phyloP scores from a whole-genome alignment of 495 filamentous ascomycete species.

The Penicillium egyptiacum region DNA sequence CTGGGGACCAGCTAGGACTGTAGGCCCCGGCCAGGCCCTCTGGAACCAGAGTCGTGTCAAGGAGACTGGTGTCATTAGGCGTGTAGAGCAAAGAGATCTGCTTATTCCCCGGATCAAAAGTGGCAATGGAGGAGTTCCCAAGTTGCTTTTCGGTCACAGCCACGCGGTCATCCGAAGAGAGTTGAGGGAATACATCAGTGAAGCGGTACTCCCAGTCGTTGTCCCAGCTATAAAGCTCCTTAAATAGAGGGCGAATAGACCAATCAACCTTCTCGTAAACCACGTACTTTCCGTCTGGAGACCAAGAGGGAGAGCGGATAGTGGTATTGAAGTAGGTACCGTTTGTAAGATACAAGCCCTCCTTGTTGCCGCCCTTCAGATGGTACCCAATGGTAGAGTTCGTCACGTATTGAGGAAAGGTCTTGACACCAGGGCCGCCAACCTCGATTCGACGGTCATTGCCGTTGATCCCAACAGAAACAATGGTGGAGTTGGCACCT shows the following conservation, averaged over 20 bases:
- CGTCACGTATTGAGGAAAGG: conserved; percentile 28
- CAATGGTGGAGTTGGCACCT: conserved; percentile 21
- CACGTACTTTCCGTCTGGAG: conserved; percentile 27
- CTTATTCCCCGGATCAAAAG: conserved; percentile 16
- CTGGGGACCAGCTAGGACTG: conserved; percentile 32
- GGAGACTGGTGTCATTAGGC: conserved; percentile 7
- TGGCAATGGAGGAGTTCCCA: conserved; percentile 30
- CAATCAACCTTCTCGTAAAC: conserved; percentile 33
- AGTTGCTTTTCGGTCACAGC: conserved; percentile 33
- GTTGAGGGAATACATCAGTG: conserved; percentile 37
- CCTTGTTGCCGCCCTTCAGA: conserved; percentile 21
- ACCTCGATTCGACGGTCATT: conserved; percentile 20
- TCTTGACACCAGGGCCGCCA: conserved; percentile 23
- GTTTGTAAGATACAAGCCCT: conserved; percentile 26
- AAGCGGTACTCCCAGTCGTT: conserved; percentile 37
- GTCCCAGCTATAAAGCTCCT: conserved; percentile 35
- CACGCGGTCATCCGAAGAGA: conserved; percentile 19
- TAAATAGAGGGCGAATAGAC: conserved; percentile 26
- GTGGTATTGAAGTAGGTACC: conserved; percentile 19
- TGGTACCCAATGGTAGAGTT: conserved; percentile 26
- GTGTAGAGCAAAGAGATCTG: conserved; percentile 19
- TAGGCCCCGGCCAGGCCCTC: conserved; percentile 27
- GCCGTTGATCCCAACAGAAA: conserved; percentile 29
- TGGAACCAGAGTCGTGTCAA: conserved; percentile 8
- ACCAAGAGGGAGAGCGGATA: conserved; percentile 32